Base-by-base conservation (phyloP, 768 basidiomycete species). In the Mrakia frigida region DNA sequence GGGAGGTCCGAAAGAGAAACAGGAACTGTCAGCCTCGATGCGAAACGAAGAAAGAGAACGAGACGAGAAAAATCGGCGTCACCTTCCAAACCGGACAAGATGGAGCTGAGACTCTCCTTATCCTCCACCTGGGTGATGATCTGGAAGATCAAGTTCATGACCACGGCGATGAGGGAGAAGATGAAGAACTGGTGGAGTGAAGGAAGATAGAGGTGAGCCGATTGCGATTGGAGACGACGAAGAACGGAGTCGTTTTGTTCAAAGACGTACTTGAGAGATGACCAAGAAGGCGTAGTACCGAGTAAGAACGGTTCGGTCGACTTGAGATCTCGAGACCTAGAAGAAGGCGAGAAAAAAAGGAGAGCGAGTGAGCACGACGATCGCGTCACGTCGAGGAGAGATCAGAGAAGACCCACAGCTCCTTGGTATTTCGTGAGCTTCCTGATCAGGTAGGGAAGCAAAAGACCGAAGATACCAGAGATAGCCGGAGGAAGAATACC, bases 201-300 rank as follows among this genome's bases (percentile, higher is more conserved):
- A 14, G 6, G 21, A 56, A 43, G 65, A 35, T 2, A 35, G 33
- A 14, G 35, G 18, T 7, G 33, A 21, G 31, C 3, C 3, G 31
- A 28, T 0, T 37, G 63, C 6, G 33, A 28, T 33, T 10, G 10
- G 25, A 25, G 35, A 39, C 65, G 39, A 14, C 0, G 35, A 13
- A 35, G 35, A n/a, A 39, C 65, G 18, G 7, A 1, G 13, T 3
- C 35, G 39, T 3, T 0, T 25, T 4, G 37, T 23, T 25, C 46
- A n/a, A 41, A 6, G 65, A 68, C 65, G 6, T 5, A 68, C 65
- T 82, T 98, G 94, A 70, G 91, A 92, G 84, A 97, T 90, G 76
- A 98, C 89, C 83, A 98, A 86, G 87, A 99, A 98, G 1, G 91
- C 87, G 81, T 90, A 98, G 84, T 98, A 98, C 69, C 94, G 89